Base-by-base conservation (phyloP, 2,329 filamentous ascomycete species). In the Colletotrichum abscissum region DNA sequence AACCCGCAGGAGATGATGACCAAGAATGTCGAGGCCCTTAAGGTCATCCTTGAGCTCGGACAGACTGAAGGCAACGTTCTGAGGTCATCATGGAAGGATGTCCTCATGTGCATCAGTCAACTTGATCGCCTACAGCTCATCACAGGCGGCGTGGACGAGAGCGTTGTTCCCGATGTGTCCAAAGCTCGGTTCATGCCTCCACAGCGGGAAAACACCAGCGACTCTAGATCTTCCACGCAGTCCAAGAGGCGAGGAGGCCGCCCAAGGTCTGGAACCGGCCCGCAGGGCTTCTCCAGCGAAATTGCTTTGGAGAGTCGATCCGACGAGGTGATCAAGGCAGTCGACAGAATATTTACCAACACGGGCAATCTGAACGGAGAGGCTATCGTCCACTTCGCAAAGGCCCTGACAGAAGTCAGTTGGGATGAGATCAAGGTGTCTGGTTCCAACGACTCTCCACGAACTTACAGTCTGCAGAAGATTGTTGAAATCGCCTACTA, bases 351-450 rank as follows among this genome's bases (percentile, higher is more conserved):
- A 78, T 99, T 99, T 80, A 97, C 95, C 60, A 98, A 97, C 80
- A 98, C 97, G 0, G 96, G 95, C 9, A 95, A 97, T 77, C 88
- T 99, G 2, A 95, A 94, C 5, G 95, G 95, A 72, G 95, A 98
- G 76, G 95, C 96, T 3, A 99, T 99, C 78, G 94, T 98, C 1
- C 93, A 97, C 81, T 99, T 99, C 81, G 96, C 98, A 63, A 92
- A 92, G 69, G 95, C 97, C 0, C 85, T 99, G 72, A 97, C 94
- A 8, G 95, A 98, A 81, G 96, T 99, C 76, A 98, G 96, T 82
- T 98, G 97, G 97, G 96, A 98, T 79, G 97, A 99, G 82, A 99
- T 99, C 79, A 96, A 97, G 81, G 97, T 97, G 4, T 98, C 97
- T 0, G 97, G 97, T 0, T 94, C 96, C 69, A 98, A 96, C 79